phyloP scores from a whole-genome alignment of 441 rosid genomes.

The Gossypium schwendimanii region DNA sequence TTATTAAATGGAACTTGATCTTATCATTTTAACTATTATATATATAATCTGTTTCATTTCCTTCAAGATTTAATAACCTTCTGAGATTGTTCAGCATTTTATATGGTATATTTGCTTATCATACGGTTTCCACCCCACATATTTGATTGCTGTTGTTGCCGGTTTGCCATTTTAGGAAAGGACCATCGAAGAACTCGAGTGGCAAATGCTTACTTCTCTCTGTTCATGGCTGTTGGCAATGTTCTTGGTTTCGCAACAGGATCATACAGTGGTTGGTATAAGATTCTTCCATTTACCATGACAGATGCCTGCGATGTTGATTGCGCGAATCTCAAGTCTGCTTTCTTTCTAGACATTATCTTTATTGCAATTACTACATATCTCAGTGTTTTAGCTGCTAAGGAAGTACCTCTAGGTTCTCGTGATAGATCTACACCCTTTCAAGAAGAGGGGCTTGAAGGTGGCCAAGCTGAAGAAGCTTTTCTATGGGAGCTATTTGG shows the following conservation, averaged over 20 bases:
- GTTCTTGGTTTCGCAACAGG: constrained; percentile 93
- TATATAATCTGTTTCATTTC: not conserved
- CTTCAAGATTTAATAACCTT: not conserved
- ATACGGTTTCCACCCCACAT: not conserved
- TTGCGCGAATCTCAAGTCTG: constrained; percentile 94
- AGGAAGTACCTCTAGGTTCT: constrained; percentile 53
- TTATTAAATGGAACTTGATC: not conserved
- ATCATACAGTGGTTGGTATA: constrained; percentile 80
- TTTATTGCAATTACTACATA: constrained; percentile 64
- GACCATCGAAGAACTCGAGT: constrained; percentile 87
- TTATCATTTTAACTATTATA: not conserved
- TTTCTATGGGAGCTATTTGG: constrained; percentile 85
- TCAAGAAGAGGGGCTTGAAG: constrained; percentile 39
- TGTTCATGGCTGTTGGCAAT: constrained; percentile 92
- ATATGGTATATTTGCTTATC: not conserved
- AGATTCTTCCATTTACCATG: constrained; percentile 66
- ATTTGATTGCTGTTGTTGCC: not conserved
- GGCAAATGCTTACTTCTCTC: constrained; percentile 93
- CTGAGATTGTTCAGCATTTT: not conserved
- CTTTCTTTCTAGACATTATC: constrained; percentile 69
- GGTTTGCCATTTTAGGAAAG: constrained; percentile 44
- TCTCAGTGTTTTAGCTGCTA: constrained; percentile 56
- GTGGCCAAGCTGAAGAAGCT: constrained; percentile 58
- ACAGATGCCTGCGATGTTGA: constrained; percentile 65
- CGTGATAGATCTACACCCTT: constrained; percentile 21